A percentile compares a stretch with the other conserved stretches of the same genome.
phyloP scores from a whole-genome alignment of 305 asterid species.

The Withania somnifera region DNA sequence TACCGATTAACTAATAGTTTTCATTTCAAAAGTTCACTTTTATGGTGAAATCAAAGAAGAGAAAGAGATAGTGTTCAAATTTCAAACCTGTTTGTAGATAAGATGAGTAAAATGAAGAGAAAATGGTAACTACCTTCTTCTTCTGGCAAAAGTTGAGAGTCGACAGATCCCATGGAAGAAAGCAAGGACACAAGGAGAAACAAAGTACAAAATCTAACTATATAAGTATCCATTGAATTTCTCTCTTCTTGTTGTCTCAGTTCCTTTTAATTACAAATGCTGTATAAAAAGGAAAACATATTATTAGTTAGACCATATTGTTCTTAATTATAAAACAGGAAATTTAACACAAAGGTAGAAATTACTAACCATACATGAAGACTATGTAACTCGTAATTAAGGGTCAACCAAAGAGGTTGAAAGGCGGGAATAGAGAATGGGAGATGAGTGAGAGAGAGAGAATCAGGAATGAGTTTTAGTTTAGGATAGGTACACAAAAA shows the following conservation, averaged over 20 bases:
- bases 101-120: not conserved
- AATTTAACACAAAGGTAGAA: not conserved
- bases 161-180: conserved; percentile 7
- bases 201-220: not conserved
- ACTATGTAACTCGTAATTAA: not conserved
- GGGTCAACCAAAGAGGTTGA: not conserved
- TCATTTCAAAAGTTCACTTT: not conserved
- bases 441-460: not conserved
- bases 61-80: not conserved
- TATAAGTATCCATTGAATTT: not conserved
- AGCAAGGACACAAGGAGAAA: conserved; percentile 9
- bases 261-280: not conserved
- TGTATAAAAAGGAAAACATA: not conserved
- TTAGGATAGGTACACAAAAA: not conserved
- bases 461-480: not conserved
- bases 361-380: not conserved
- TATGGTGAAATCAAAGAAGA: not conserved
- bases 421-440: not conserved
- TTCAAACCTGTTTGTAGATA: not conserved
- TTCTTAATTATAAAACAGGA: too few relatives aligned
- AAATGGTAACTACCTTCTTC: conserved; percentile 33
- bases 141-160: conserved; percentile 39
- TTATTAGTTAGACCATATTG: not conserved
- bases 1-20: not conserved
- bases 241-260: not conserved